A percentile compares a stretch with the other conserved stretches of the same genome.
Evolutionary conservation across 2,329 filamentous ascomycete genomes (phyloP).

Genomic region (Tolypocladium inflatum): DNA sequence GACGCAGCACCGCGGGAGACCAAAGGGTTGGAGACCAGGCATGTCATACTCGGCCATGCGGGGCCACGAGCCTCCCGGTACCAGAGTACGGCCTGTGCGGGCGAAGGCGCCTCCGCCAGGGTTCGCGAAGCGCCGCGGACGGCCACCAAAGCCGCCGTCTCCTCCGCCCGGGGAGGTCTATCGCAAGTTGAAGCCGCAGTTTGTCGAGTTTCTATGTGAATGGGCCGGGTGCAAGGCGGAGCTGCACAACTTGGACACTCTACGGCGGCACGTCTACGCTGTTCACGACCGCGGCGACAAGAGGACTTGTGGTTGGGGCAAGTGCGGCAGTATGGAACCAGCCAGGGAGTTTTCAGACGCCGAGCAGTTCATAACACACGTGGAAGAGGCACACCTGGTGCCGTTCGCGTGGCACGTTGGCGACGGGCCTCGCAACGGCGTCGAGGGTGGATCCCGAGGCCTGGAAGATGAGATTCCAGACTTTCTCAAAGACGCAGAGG

Average conservation of each 20-base stretch:
- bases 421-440: slow-evolving; percentile 43
- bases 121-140: slow-evolving; percentile 29
- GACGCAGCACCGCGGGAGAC: slow-evolving; percentile 27
- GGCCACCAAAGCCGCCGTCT: slow-evolving; percentile 28
- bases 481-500: slow-evolving; percentile 42
- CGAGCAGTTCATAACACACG: slow-evolving; percentile 35
- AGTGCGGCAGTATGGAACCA: slow-evolving; percentile 13
- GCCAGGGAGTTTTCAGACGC: slow-evolving; percentile 24
- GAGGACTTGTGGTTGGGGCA: slow-evolving; percentile 20
- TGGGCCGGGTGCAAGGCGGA: slow-evolving; percentile 51
- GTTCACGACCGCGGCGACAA: slow-evolving; percentile 32
- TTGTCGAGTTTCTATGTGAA: slow-evolving; percentile 47
- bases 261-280: slow-evolving; percentile 41
- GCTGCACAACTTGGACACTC: slow-evolving; percentile 51
- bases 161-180: slow-evolving; percentile 33
- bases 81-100: slow-evolving; percentile 13
- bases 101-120: slow-evolving; percentile 14
- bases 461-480: slow-evolving; percentile 24
- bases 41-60: slow-evolving; percentile 18
- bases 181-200: slow-evolving; percentile 29
- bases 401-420: slow-evolving; percentile 49
- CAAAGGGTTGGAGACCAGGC: slow-evolving; percentile 32
- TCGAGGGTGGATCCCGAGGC: slow-evolving; percentile 8
- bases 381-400: slow-evolving; percentile 43
- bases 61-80: slow-evolving; percentile 1